phyloP scores from a whole-genome alignment of 495 filamentous ascomycete genomes.

The Aspergillus mulundensis region DNA sequence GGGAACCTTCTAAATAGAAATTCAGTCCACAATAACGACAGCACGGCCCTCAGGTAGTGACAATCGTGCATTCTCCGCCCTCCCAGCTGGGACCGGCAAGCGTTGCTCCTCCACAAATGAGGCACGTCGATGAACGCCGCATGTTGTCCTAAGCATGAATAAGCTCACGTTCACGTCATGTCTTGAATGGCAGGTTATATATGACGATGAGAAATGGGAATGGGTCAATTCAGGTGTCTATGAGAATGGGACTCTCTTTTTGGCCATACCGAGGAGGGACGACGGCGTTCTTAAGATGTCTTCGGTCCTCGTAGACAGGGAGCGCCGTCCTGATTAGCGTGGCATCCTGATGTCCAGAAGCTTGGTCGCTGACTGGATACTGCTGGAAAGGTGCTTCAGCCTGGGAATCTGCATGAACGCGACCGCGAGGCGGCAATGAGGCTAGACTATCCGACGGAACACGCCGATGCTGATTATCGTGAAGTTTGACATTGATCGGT shows the following conservation, averaged over 20 bases:
- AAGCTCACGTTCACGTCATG: background rate
- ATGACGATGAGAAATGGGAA: background rate
- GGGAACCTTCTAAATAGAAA: background rate
- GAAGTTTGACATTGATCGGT: constrained; percentile 10
- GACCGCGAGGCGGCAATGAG: constrained; percentile 12
- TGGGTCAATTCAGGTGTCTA: background rate
- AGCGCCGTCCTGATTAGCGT: background rate
- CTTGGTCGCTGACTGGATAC: constrained; percentile 6
- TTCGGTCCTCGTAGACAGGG: constrained; percentile 8
- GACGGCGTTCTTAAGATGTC: constrained; percentile 2
- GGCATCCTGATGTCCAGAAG: background rate
- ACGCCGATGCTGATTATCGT: constrained; percentile 15
- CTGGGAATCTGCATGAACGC: constrained; percentile 15
- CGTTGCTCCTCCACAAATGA: constrained; percentile 15
- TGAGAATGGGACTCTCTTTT: background rate
- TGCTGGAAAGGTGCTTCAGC: constrained; percentile 4
- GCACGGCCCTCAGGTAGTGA: constrained; percentile 23
- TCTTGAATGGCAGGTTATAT: background rate
- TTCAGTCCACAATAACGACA: constrained; percentile 35
- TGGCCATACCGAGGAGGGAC: constrained; percentile 22
- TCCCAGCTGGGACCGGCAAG: constrained; percentile 27
- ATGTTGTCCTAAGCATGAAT: constrained; percentile 8
- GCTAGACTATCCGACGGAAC: constrained; percentile 13
- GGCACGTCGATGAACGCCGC: constrained; percentile 2
- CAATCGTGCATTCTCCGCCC: constrained; percentile 22